Base-by-base conservation (phyloP, 2,329 filamentous ascomycete species). In the Cryphonectria carpinicola region DNA sequence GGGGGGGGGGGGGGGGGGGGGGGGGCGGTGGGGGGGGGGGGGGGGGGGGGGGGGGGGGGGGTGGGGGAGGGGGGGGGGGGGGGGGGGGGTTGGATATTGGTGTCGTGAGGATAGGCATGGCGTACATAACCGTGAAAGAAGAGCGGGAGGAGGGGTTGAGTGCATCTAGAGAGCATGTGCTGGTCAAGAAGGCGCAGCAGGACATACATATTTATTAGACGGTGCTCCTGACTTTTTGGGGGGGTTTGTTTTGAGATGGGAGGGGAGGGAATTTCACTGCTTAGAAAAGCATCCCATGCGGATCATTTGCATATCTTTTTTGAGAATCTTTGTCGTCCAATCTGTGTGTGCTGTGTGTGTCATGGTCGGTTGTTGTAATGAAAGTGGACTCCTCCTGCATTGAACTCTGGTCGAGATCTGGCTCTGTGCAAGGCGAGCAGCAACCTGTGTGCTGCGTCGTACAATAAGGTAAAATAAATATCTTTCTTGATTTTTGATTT, bases 191-290 rank as follows among this genome's bases (percentile, higher is more conserved):
- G 58, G 35, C 37, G n/a, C 37, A 52, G 37, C 60, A 67, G 46
- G 46, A 49, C 46, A 49, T 49, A n/a, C 46, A 49, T 49, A n/a
- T 10, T 49, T 62, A 28, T 67, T 72, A 72, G 70, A 72, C 56
- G 67, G 68, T 66, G 46, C 61, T 60, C 54, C 14, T n/a, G n/a
- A 35, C 1, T 19, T 60, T 35, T 13, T 39, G n/a, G n/a, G n/a
- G n/a, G n/a, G n/a, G n/a, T 3, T 60, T 28, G 8, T 28, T 56
- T 49, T 41, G 41, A 52, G 65, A 70, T n/a, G 28, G 54, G 22
- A 22, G 5, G 67, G 22, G 43, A 2, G 67, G 37, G 37, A 3
- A 32, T 32, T 22, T 35, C 43, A 65, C 25, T 1, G 37, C 54
- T 14, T 60, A 5, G 41, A n/a, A 49, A 49, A n/a, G 67, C 61